Conservation (phyloP, 1,139 yeast genomes). For the Magnusiomyces clavatus region DNA sequence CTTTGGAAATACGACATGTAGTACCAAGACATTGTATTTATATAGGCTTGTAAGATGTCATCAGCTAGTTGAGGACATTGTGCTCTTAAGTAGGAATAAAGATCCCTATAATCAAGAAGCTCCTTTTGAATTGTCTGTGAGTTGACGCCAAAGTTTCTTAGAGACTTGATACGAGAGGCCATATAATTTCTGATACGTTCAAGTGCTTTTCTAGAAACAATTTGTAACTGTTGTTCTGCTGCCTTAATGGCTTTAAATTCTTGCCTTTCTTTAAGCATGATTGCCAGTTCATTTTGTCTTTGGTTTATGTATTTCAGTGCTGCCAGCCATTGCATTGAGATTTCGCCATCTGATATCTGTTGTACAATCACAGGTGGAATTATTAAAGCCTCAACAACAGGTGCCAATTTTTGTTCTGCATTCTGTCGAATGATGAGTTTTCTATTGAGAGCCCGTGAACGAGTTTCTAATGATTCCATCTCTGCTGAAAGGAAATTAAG, state of each 20-base stretch:
- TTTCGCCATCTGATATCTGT: slow-evolving; percentile 28
- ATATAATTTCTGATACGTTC: slow-evolving; percentile 72
- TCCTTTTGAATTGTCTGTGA: slow-evolving; percentile 72
- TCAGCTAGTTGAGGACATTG: slow-evolving; percentile 58
- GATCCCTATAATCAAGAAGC: slow-evolving; percentile 52
- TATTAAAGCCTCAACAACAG: slow-evolving; percentile 62
- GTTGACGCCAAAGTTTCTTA: slow-evolving; percentile 46
- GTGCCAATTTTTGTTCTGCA: slow-evolving; percentile 54
- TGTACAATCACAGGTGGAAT: slow-evolving; percentile 52
- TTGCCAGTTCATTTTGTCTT: slow-evolving; percentile 18
- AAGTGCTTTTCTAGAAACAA: slow-evolving; percentile 45
- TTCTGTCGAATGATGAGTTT: slow-evolving; percentile 50
- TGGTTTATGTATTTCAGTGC: slow-evolving; percentile 25
- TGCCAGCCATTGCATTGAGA: slow-evolving; percentile 31
- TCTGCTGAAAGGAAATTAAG: slow-evolving; percentile 52
- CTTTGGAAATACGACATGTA: slow-evolving; percentile 72
- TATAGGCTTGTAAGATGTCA: slow-evolving; percentile 75
- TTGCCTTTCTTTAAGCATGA: slow-evolving; percentile 12
- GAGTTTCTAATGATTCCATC: slow-evolving; percentile 47
- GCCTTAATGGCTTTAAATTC: slow-evolving; percentile 24
- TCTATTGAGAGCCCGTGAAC: slow-evolving; percentile 51
- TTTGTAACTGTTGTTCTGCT: slow-evolving; percentile 35
- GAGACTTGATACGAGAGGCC: slow-evolving; percentile 51
- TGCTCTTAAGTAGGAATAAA: slow-evolving; percentile 47
- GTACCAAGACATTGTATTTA: slow-evolving; percentile 90